Evolutionary conservation across 1,284 basidiomycete species (phyloP), one percentile per base, ranked within the genome.

Genomic region (Melanopsichium pennsylvanicum): DNA sequence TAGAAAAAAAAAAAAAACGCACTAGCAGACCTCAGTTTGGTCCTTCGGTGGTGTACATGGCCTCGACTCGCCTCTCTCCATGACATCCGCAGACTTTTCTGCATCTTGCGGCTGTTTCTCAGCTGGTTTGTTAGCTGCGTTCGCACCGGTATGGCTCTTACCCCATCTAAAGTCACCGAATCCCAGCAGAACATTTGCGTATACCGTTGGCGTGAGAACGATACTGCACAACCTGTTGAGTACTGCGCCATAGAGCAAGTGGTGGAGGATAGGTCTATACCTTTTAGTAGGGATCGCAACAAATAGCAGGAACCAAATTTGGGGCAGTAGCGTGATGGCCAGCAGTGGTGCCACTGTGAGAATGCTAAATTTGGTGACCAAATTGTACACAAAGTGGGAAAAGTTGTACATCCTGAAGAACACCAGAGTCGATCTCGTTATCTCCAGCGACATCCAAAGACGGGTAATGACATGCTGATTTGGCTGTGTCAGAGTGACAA

Each of bases 141-240:
- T 61, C 1, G 51, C 51, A 18, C 59, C 61, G 1, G 52, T 50
- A 27, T 64, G 61, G 12, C 23, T 31, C 21, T 58, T 58, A 1
- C 61, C 61, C 54, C 61, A 64, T 15, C 59, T 35, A 18, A 57
- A 63, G 18, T 63, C 52, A 0, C 52, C 60, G 19, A 63, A 63
- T 0, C 60, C 52, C 18, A 63, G 31, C 35, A 63, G n/a, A 10
- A 57, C 60, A 15, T 57, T 57, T 4, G 52, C 52, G 31, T 57
- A 63, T 32, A 57, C 60, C 21, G 48, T 56, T 10, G 60, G 60
- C 13, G 60, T 57, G 31, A 63, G 18, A 4, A 51, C 43, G 13
- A 57, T 21, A 32, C 60, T 57, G 31, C 45, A 57, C 9, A 52
- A 18, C 21, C 60, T 27, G 18, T 63, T 63, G 8, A 42, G 18